Evolutionary conservation across 2,329 filamentous ascomycete species (phyloP).

Genomic region (Claviceps lovelessii): DNA sequence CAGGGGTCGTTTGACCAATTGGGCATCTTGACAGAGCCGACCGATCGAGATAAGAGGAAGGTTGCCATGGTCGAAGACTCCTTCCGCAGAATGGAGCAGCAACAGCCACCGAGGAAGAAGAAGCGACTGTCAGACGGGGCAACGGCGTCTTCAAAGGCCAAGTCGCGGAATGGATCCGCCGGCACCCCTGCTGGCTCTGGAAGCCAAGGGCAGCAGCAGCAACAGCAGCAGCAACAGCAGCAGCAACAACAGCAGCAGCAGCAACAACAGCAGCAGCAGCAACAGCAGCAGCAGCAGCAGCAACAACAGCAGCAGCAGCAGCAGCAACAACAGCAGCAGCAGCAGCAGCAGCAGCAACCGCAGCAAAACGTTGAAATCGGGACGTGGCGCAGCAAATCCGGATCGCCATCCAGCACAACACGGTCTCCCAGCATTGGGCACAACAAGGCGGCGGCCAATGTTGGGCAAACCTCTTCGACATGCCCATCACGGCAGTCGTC

Average conservation of each 20-base stretch:
- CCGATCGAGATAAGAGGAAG: slow-evolving; percentile 53
- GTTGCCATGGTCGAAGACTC: slow-evolving; percentile 51
- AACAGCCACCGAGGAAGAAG: slow-evolving; percentile 44
- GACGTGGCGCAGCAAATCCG: slow-evolving; percentile 39
- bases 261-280: too few species aligned
- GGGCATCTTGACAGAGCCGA: slow-evolving; percentile 47
- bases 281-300: slow-evolving; percentile 7
- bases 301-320: slow-evolving; percentile 10
- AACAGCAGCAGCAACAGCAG: too few species aligned
- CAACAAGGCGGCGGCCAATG: slow-evolving; percentile 10
- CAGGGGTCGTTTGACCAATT: slow-evolving; percentile 46
- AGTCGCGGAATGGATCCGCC: slow-evolving; percentile 23
- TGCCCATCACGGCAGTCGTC: slow-evolving; percentile 25
- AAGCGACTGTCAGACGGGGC: slow-evolving; percentile 46
- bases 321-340: too few species aligned
- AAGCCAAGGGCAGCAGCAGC: slow-evolving; percentile 14
- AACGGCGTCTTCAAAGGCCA: slow-evolving; percentile 22
- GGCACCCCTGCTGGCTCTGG: slow-evolving; percentile 19
- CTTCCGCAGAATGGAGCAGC: slow-evolving; percentile 47
- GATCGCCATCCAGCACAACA: slow-evolving; percentile 31
- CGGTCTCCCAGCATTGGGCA: slow-evolving; percentile 23
- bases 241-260: too few species aligned
- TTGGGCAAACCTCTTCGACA: slow-evolving; percentile 15
- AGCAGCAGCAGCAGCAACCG: too few species aligned
- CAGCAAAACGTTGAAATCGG: slow-evolving; percentile 31